These are phyloP conservation scores for Cronartium quercuum DNA, from an alignment of 1,284 basidiomycete genomes.

Conservation along the genomic window DNA sequence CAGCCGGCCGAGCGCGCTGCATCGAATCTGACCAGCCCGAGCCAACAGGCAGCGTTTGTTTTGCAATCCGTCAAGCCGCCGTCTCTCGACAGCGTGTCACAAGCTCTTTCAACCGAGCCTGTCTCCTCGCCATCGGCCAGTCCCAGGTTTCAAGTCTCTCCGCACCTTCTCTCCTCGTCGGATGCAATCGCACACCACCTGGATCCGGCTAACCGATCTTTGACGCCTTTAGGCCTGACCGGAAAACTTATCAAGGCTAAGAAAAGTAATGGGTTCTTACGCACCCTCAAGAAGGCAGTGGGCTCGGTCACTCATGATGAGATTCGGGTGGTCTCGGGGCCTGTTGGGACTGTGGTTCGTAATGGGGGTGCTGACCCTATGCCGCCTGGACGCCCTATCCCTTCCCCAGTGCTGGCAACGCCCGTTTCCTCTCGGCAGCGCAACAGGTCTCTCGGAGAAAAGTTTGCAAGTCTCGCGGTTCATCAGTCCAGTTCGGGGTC, in stretches of 20 bases:
- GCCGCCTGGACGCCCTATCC: background rate
- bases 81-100: too few relatives aligned
- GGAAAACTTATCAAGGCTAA: background rate
- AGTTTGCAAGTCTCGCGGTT: background rate
- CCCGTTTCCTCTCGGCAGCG: background rate
- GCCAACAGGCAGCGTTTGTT: too few relatives aligned
- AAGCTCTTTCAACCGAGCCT: too few relatives aligned
- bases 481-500: background rate
- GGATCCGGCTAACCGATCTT: background rate
- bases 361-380: constrained; percentile 6
- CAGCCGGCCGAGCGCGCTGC: too few relatives aligned
- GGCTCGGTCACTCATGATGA: background rate
- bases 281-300: background rate
- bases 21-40: too few relatives aligned
- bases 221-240: background rate
- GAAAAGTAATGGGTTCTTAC: background rate
- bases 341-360: background rate
- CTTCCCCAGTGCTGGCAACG: background rate
- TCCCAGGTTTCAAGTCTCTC: background rate
- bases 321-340: background rate
- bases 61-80: too few relatives aligned
- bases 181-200: background rate
- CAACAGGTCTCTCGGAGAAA: background rate
- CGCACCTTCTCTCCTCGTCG: background rate
- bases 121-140: background rate